Evolutionary conservation across 768 basidiomycete species (phyloP), one percentile per base, ranked within the genome.

Genomic region (Leccinum boreale): DNA sequence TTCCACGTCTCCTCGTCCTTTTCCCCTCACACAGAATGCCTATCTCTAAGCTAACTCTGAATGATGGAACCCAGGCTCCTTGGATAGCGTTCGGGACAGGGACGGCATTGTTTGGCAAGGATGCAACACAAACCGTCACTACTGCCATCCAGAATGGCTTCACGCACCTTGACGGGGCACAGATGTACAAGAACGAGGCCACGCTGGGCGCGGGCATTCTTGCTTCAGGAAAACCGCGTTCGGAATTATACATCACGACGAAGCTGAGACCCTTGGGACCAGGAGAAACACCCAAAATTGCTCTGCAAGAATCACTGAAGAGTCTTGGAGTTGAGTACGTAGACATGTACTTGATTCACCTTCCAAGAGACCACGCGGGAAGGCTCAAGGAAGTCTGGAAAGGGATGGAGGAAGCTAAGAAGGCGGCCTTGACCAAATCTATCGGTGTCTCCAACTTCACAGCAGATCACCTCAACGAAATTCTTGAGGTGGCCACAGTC

Each of bases 81-180:
- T 81, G 79, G 79, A 70, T 86, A 26, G 86, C 77, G 1, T 86
- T 83, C 58, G 86, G 86, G 17, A 85, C 82, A 17, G 86, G 86
- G 0, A 82, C 83, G 2, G 83, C 83, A 1, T 71, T 82, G 15
- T 82, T 63, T 55, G 52, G 57, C 12, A 75, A 75, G 59, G 80
- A 86, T 59, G 81, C 78, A 11, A 60, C 74, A 23, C 14, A 58
- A 0, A 63, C 72, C 3, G 74, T 83, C 47, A 68, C 64, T 33
- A 56, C 67, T 19, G 86, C 87, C 19, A 81, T 88, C 52, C 73
- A 78, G 17, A 77, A 73, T 45, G 82, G 83, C 2, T 77, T 86
- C 62, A 81, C 74, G 12, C 86, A 87, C 65, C 75, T 88, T 15
- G 86, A 87, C 64, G 81, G 83, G n/a, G 85, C 85, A 2, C 85